Base-by-base conservation (phyloP, 2,329 filamentous ascomycete species). In the Aspergillus niger region DNA sequence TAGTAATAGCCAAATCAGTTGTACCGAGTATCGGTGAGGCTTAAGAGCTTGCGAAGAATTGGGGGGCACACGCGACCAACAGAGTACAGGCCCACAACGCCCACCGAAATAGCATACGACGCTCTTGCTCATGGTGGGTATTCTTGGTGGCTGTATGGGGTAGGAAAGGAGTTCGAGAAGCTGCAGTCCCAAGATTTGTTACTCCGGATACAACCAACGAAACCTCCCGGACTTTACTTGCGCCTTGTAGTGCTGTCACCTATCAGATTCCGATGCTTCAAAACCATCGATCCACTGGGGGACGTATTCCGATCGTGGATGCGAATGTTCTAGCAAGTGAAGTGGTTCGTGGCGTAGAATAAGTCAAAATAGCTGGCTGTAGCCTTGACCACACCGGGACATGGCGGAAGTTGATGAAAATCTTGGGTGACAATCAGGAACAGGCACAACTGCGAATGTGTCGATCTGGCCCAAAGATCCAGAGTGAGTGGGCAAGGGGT, bases 211-310 rank as follows among this genome's bases (percentile, higher is more conserved):
- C 13, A 32, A 30, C 47, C 24, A 30, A 17, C 10, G 3, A 50
- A 32, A 17, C n/a, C n/a, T 13, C 6, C 26, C 47, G 47, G 47
- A 30, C 17, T 20, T 44, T 36, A 22, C 26, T 30, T 44, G 41
- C 39, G n/a, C 26, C 22, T 55, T 4, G 11, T 47, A 32, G 39
- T n/a, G 17, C 30, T 55, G 39, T 47, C 28, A 44, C 26, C 17
- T 24, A 47, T 55, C 53, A 55, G 26, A 55, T 55, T 41, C 39
- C 53, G 53, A 55, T 55, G 39, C 24, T 36, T 41, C 26, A 39
- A 15, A n/a, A 36, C 39, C 53, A 44, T 44, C 53, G 53, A 55
- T 55, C 53, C n/a, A 36, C 53, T 17, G 15, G 8, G 17, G 43
- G n/a, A 26, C 28, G 41, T 30, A 41, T 36, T 47, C 24, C 47